Evolutionary conservation across 1,139 yeast species (phyloP).

Genomic region (Yamadazyma kanchanaburiensis): DNA sequence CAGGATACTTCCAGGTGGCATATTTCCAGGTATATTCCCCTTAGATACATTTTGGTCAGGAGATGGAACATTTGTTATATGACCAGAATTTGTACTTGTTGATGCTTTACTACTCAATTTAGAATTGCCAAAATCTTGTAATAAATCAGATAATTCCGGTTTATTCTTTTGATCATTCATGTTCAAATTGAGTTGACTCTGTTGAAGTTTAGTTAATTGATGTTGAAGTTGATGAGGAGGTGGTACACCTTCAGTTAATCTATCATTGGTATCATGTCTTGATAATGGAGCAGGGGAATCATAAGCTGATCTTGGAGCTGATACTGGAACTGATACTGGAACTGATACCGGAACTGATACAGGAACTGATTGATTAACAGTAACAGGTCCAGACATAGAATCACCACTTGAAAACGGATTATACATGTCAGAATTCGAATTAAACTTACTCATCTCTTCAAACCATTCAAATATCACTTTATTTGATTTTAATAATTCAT

Average conservation of each 20-base stretch:
- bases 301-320: constrained; percentile 1
- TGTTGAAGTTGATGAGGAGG: constrained; percentile 11
- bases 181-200: constrained; percentile 8
- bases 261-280: too few relatives aligned
- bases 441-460: constrained; percentile 11
- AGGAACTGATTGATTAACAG: neutral
- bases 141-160: constrained; percentile 7
- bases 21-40: too few relatives aligned
- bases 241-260: constrained; percentile 1
- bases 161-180: constrained; percentile 3
- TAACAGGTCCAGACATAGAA: too few relatives aligned
- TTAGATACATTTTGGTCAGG: constrained; percentile 9
- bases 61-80: constrained; percentile 9
- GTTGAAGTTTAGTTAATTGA: constrained; percentile 12
- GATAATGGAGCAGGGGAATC: constrained; percentile 1
- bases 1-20: too few relatives aligned
- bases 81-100: constrained; percentile 10
- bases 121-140: constrained; percentile 16
- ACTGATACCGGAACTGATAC: neutral
- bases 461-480: constrained; percentile 15
- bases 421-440: constrained; percentile 1
- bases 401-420: too few relatives aligned
- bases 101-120: constrained; percentile 12
- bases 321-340: constrained; percentile 1
- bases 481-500: constrained; percentile 9